These are phyloP conservation scores for Tardiomyces digboiensis DNA, from an alignment of 1,139 yeast species.

Conservation along the genomic window DNA sequence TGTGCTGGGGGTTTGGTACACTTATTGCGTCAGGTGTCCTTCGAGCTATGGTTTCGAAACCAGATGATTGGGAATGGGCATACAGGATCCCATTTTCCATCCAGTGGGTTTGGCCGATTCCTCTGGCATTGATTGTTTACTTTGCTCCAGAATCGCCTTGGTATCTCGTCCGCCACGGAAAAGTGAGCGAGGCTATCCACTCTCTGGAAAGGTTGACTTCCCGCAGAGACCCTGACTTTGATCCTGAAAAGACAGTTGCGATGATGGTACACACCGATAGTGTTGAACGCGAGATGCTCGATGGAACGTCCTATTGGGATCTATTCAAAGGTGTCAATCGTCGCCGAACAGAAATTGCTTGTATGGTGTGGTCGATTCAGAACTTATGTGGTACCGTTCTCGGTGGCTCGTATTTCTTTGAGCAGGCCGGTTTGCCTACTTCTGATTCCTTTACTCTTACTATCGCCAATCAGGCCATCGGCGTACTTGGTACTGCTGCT, in stretches of 20 bases:
- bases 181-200: conserved; percentile 31
- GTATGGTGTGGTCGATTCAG: conserved; percentile 41
- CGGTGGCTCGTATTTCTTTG: conserved; percentile 22
- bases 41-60: conserved; percentile 20
- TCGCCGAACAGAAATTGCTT: conserved; percentile 47
- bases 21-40: conserved; percentile 34
- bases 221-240: conserved; percentile 6
- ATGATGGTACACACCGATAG: conserved; percentile 37
- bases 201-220: conserved; percentile 2
- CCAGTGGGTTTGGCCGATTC: conserved; percentile 56
- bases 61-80: conserved; percentile 18
- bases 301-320: conserved; percentile 33
- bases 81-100: conserved; percentile 40
- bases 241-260: conserved; percentile 30
- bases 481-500: conserved; percentile 39
- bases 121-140: conserved; percentile 36
- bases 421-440: conserved; percentile 17
- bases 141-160: conserved; percentile 52
- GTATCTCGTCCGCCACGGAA: conserved; percentile 36
- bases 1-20: conserved; percentile 39
- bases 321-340: conserved; percentile 42
- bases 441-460: conserved; percentile 17
- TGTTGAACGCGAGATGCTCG: conserved; percentile 32
- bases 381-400: conserved; percentile 43
- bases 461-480: conserved; percentile 30